Evolutionary conservation across 2,329 filamentous ascomycete species (phyloP), one percentile per base, ranked within the genome.

Genomic region (Fusarium torreyae): DNA sequence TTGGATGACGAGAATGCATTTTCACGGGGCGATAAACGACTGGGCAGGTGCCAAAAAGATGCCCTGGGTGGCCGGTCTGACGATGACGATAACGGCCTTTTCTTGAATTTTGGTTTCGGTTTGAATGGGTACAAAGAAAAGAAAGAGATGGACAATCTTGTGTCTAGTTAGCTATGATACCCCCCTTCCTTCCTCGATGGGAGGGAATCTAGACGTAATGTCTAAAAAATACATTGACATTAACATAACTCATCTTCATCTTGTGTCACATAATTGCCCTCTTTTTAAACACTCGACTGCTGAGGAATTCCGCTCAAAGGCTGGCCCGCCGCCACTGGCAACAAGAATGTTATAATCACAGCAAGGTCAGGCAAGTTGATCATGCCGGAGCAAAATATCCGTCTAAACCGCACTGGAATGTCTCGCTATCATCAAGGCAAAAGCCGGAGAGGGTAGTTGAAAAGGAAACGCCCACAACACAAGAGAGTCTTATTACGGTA

Each of bases 41-140:
- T 54, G 48, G 62, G 54, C 46, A 46, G 54, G 54, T 48, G 38
- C 36, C 38, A 64, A 34, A 63, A 54, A 60, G 39, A 64, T 65
- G 60, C 58, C 58, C 53, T 43, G 39, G 54, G 42, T 39, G 58
- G 44, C 46, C 49, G 36, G 59, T 66, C 59, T 74, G 42, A 69
- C 49, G 69, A 74, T 43, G 72, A 74, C 31, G 57, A 67, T 68
- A 51, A 72, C 65, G 72, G 66, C 66, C 57, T 57, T 54, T 70
- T 31, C 26, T 53, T 60, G 15, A 20, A 20, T 49, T 52, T 31
- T 42, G 39, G 28, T 26, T 67, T 63, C 50, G 40, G 34, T 48
- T 56, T 54, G 51, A 68, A 65, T 57, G 43, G 64, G 63, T 59
- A 59, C 56, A 62, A 69, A 70, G 69, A 66, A 66, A 68, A 49